phyloP scores from a whole-genome alignment of 305 asterid genomes.

The Rubia peregrina region DNA sequence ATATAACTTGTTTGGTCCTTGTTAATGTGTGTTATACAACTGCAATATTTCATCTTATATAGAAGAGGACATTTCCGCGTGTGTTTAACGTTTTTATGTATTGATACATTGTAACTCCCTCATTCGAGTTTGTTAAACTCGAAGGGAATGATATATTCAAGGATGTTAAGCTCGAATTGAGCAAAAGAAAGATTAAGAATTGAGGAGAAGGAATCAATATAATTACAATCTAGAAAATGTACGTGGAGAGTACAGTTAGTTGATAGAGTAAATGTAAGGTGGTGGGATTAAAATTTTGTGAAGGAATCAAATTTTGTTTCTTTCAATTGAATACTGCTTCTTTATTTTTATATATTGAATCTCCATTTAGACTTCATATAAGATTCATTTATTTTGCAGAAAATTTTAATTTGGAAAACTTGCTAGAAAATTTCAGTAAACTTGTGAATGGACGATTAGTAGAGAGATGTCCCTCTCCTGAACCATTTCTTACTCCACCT shows the following conservation, averaged over 20 bases:
- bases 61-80: neutral
- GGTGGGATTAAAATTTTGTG: too few relatives aligned
- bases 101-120: too few relatives aligned
- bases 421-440: constrained; percentile 43
- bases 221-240: too few relatives aligned
- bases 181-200: too few relatives aligned
- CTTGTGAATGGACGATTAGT: constrained; percentile 61
- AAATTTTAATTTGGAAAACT: constrained; percentile 30
- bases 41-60: neutral
- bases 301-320: neutral
- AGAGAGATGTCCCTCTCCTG: constrained; percentile 89
- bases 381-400: constrained; percentile 41
- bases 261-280: too few relatives aligned
- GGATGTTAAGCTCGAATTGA: too few relatives aligned
- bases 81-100: neutral
- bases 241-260: too few relatives aligned
- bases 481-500: constrained; percentile 58
- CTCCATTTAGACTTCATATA: neutral
- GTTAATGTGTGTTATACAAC: neutral
- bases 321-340: neutral
- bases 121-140: too few relatives aligned
- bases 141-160: too few relatives aligned
- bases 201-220: too few relatives aligned
- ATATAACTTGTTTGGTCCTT: neutral
- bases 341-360: neutral